Base-by-base conservation (phyloP, 2,329 filamentous ascomycete species). In the Fusarium circinatum region DNA sequence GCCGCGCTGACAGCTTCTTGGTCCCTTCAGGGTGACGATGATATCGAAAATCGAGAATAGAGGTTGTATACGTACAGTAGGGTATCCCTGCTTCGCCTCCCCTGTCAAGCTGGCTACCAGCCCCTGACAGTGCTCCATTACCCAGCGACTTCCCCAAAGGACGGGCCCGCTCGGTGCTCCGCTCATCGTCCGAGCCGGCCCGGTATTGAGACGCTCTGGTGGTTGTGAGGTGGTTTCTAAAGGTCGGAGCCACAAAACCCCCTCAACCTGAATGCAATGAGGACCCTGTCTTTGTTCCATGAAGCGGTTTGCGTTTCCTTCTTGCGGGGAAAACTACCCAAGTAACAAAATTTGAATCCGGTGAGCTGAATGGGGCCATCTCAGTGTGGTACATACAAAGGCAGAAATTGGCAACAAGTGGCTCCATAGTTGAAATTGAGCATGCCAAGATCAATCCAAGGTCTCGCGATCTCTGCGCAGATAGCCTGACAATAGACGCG, bases 141-240 rank as follows among this genome's bases (percentile, higher is more conserved):
- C 45, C 58, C 26, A 70, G 52, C 34, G 30, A 60, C 62, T 54
- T 66, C 55, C 65, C 49, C 51, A 57, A 70, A 70, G 61, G 49
- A 59, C 39, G 41, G 72, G 55, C 65, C 69, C 59, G 74, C 70
- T 77, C 73, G 71, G 75, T 74, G 65, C 75, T 76, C 73, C 76
- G 75, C 73, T 66, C 59, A 68, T 77, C 67, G 41, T 77, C 76
- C 76, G 76, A 78, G 73, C 76, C 76, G 75, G 76, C 68, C 76
- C 76, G 76, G 76, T 78, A 64, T 60, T 70, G 64, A 56, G 55
- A 52, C 41, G 45, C 41, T 39, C 30, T 72, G 62, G 57, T 70
- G 60, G 56, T 71, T 60, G 65, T 57, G 63, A 72, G 45, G 67
- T 68, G 51, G 65, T 74, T 58, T 68, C 65, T 59, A 66, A 41